Evolutionary conservation across 257 asterid species (phyloP).

Genomic region (Nicotiana obtusifolia): DNA sequence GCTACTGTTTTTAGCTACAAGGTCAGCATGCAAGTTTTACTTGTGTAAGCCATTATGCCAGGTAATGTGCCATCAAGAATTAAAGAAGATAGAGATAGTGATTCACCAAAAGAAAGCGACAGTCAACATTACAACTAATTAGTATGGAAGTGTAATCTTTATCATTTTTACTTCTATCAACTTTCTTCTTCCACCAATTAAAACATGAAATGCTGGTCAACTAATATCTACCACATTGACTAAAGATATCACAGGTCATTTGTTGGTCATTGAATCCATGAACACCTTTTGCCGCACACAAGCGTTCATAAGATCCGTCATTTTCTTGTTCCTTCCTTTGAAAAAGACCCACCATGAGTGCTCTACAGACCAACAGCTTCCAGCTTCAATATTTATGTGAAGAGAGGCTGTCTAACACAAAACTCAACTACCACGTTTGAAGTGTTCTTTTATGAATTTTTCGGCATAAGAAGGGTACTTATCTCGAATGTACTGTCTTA

Average conservation of each 20-base stretch:
- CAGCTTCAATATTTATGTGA: neutral
- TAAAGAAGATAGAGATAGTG: constrained; percentile 1
- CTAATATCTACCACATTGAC: constrained; percentile 40
- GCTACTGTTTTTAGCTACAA: neutral
- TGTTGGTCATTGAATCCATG: constrained; percentile 10
- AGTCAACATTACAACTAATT: constrained; percentile 9
- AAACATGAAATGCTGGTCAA: constrained; percentile 16
- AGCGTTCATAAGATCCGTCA: constrained; percentile 15
- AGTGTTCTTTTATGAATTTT: constrained; percentile 61
- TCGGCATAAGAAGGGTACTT: constrained; percentile 76
- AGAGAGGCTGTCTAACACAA: constrained; percentile 3
- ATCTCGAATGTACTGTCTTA: constrained; percentile 59
- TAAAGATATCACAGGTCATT: constrained; percentile 5
- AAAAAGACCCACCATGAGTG: neutral
- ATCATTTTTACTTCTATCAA: constrained; percentile 9
- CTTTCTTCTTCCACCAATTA: constrained; percentile 12
- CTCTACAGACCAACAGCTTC: constrained; percentile 11
- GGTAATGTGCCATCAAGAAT: neutral
- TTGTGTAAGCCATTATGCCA: neutral
- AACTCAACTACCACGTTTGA: constrained; percentile 59
- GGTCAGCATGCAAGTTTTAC: neutral
- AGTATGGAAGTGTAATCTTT: neutral
- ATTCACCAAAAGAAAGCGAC: neutral
- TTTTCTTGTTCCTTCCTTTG: neutral
- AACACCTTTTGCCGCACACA: constrained; percentile 11